phyloP scores from a whole-genome alignment of 2,329 filamentous ascomycete genomes.

The Diaporthe aspalathi region DNA sequence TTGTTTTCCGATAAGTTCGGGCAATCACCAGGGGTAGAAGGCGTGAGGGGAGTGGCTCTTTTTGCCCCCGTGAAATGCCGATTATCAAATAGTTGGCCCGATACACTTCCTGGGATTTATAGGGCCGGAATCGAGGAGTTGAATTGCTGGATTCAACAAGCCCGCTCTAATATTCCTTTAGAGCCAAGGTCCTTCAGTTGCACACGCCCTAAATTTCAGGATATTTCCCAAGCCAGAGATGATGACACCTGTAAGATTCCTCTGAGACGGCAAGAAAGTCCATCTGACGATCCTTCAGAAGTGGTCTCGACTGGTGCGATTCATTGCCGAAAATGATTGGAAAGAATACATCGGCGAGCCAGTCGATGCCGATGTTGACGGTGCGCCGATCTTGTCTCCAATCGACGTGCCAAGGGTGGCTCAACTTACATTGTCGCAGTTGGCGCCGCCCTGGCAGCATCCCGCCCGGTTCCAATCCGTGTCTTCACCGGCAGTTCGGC shows the following conservation, averaged over 20 bases:
- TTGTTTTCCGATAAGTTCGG: neutral
- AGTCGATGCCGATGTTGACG: constrained; percentile 1
- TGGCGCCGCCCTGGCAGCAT: constrained; percentile 22
- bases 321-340: constrained; percentile 28
- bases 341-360: constrained; percentile 30
- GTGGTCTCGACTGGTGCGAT: constrained; percentile 33
- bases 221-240: neutral
- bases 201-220: neutral
- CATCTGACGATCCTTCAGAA: constrained; percentile 1
- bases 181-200: too few relatives aligned
- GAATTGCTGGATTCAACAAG: neutral
- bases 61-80: neutral
- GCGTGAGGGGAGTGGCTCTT: too few relatives aligned
- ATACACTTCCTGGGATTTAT: neutral
- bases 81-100: neutral
- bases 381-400: neutral
- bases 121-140: neutral
- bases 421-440: neutral
- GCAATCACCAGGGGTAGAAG: too few relatives aligned
- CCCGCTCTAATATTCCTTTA: neutral
- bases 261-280: neutral
- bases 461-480: constrained; percentile 43
- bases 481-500: constrained; percentile 27
- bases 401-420: neutral
- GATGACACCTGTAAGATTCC: neutral